These are phyloP conservation scores for Malbranchea zuffiana DNA, from an alignment of 2,329 filamentous ascomycete species.

Conservation along the genomic window DNA sequence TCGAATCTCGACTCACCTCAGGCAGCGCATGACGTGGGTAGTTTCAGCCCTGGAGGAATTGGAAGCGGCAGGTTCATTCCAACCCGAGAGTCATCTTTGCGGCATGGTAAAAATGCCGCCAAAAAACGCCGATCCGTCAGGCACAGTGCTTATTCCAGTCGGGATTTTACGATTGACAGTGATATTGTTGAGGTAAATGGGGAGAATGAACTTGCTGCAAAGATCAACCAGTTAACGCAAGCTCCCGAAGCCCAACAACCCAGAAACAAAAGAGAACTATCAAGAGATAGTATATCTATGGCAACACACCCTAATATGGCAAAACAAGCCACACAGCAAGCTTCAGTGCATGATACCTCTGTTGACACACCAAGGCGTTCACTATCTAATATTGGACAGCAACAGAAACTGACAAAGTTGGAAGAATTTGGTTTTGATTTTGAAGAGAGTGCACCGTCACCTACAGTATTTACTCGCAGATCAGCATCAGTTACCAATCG, in stretches of 20 bases:
- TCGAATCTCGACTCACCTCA: constrained; percentile 29
- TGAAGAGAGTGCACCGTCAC: constrained; percentile 60
- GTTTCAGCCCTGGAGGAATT: constrained; percentile 27
- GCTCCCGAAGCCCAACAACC: constrained; percentile 49
- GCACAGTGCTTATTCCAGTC: constrained; percentile 31
- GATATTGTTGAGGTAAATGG: constrained; percentile 29
- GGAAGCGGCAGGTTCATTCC: constrained; percentile 50
- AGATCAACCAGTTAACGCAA: too few species aligned
- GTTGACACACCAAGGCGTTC: constrained; percentile 2
- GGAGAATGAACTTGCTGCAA: constrained; percentile 47
- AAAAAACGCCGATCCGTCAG: constrained; percentile 46
- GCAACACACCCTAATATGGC: constrained; percentile 13
- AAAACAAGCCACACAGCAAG: constrained; percentile 18
- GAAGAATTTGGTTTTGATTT: constrained; percentile 22
- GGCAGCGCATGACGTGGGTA: constrained; percentile 19
- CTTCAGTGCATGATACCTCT: constrained; percentile 9
- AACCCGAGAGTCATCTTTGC: constrained; percentile 55
- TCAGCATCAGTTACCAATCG: constrained; percentile 24
- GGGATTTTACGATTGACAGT: constrained; percentile 31
- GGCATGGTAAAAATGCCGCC: constrained; percentile 44
- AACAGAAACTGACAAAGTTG: constrained; percentile 15
- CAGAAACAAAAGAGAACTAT: constrained; percentile 44
- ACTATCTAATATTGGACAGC: constrained; percentile 1
- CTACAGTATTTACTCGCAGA: constrained; percentile 54
- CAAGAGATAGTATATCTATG: constrained; percentile 27